phyloP scores from a whole-genome alignment of 2,329 filamentous ascomycete genomes.

The Phialophora expanda region DNA sequence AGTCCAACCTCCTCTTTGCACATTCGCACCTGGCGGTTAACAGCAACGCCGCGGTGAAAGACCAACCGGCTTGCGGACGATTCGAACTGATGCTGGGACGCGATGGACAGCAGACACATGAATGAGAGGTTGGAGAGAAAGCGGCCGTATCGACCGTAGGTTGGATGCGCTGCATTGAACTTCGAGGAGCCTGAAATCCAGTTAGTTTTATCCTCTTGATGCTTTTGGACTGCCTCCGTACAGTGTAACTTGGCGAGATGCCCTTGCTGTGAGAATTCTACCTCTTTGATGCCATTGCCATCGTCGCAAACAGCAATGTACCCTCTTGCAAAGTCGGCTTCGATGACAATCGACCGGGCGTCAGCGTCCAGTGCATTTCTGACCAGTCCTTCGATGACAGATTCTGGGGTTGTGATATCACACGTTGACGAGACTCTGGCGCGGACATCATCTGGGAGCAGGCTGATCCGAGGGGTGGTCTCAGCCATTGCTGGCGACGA shows the following conservation, averaged over 20 bases:
- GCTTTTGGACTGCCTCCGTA: slow-evolving; percentile 51
- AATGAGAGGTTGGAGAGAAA: slow-evolving; percentile 79
- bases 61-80: slow-evolving; percentile 18
- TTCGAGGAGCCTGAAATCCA: slow-evolving; percentile 75
- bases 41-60: slow-evolving; percentile 62
- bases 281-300: slow-evolving; percentile 74
- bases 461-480: slow-evolving; percentile 18
- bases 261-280: slow-evolving; percentile 64
- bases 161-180: slow-evolving; percentile 52
- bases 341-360: slow-evolving; percentile 70
- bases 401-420: slow-evolving; percentile 75
- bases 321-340: slow-evolving; percentile 75
- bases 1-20: slow-evolving; percentile 56
- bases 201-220: not conserved
- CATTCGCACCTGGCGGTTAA: slow-evolving; percentile 66
- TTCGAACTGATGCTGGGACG: slow-evolving; percentile 65
- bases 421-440: slow-evolving; percentile 81
- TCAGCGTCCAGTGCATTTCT: slow-evolving; percentile 84
- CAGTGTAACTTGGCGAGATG: slow-evolving; percentile 62
- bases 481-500: slow-evolving; percentile 15
- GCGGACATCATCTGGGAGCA: slow-evolving; percentile 28
- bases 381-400: slow-evolving; percentile 72
- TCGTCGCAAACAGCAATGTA: slow-evolving; percentile 83
- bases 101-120: slow-evolving; percentile 76
- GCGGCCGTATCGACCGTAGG: slow-evolving; percentile 71